Percentiles rank a stretch among this genome's conserved stretches.
Evolutionary conservation across 192 early-diverging fungal species (phyloP).

Genomic region (Coemansia reversa): DNA sequence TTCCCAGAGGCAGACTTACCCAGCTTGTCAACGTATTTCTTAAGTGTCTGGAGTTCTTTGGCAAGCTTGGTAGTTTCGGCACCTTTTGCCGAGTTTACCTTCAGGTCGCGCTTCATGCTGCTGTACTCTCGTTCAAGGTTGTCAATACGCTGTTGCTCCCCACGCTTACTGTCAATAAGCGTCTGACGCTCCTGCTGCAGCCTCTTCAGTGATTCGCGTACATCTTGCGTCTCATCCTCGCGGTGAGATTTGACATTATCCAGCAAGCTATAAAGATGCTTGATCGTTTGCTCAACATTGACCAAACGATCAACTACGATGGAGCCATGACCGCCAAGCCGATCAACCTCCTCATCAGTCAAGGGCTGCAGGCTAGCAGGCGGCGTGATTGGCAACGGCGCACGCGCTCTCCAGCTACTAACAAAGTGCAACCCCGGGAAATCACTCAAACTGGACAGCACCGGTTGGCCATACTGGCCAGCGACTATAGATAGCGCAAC

Average conservation of each 20-base stretch:
- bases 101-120: constrained; percentile 42
- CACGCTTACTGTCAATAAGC: constrained; percentile 24
- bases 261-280: constrained; percentile 39
- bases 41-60: constrained; percentile 34
- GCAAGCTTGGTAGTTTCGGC: constrained; percentile 18
- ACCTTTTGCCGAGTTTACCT: constrained; percentile 11
- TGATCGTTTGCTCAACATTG: constrained; percentile 44
- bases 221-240: constrained; percentile 40
- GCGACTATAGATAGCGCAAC: constrained; percentile 37
- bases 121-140: constrained; percentile 42
- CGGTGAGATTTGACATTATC: constrained; percentile 42
- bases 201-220: constrained; percentile 37
- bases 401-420: constrained; percentile 2
- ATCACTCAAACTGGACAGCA: constrained; percentile 16
- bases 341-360: constrained; percentile 31
- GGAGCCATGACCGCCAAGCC: constrained; percentile 40
- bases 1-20: constrained; percentile 20
- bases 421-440: constrained; percentile 6
- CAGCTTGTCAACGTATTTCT: constrained; percentile 37
- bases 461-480: constrained; percentile 28
- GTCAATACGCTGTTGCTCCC: constrained; percentile 49
- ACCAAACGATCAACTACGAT: constrained; percentile 36
- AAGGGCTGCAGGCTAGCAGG: constrained; percentile 24
- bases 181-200: constrained; percentile 39
- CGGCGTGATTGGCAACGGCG: constrained; percentile 7